Evolutionary conservation across 106 monocot genomes (phyloP), one percentile per base, ranked within the genome.

Genomic region (Acanthochlamys bracteata): DNA sequence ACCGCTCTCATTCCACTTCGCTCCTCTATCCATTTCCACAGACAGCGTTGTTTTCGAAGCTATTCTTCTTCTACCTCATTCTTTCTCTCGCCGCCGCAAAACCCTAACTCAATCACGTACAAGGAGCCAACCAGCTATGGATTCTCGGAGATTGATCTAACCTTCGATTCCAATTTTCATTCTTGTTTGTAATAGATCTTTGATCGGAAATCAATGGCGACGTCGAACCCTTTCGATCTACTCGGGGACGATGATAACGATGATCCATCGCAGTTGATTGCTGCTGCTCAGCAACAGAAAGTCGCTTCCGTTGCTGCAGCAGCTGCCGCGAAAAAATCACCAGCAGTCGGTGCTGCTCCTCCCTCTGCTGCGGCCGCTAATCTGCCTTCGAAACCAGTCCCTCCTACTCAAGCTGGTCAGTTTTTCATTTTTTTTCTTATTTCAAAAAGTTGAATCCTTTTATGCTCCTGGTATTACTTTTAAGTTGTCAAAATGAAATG

Each of bases 351-450:
- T 22, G 54, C 67, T 7, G 45, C 55, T 10, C 45, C 70, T 10
- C 45, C 55, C 20, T 1, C 15, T 17, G 10, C 15, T 15, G 27
- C 76, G 15, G 52, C 73, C 47, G 86, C 71, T 23, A 88, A 80
- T 76, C 74, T 83, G 0, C 87, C 88, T 0, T 51, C 83, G 14
- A 92, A 92, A 58, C 84, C 92, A 0, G 41, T 80, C 7, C 88
- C 88, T 46, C 84, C 92, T 7, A 69, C 88, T 42, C 88, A 92
- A 63, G 84, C 92, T 47, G 88, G 92, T 88, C 52, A 55, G 55
- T 22, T 55, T 55, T 55, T 55, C 22, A 10, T 55, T 55, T 4
- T 3, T 55, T 21, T 55, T 55, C 3, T 15, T 55, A 2, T 55
- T 20, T 21, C 3, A 20, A 21, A 51, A 51, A 51, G 8, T 51